Evolutionary conservation across 2,329 filamentous ascomycete species (phyloP).

Genomic region (Fusarium sterilihyphosum): DNA sequence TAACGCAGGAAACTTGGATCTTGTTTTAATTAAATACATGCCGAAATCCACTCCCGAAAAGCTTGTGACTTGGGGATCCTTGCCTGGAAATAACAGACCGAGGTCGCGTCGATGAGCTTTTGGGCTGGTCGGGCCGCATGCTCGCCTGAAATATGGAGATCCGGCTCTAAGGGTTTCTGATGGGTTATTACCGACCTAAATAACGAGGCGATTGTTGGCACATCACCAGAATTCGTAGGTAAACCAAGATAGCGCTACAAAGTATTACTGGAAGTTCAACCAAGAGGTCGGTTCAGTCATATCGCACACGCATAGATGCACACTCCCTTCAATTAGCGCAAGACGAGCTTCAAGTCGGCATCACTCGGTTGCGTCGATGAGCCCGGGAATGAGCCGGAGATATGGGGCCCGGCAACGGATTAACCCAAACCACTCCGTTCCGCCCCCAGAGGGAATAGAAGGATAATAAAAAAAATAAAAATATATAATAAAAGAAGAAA

Average conservation of each 20-base stretch:
- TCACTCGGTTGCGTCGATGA: not conserved
- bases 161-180: rapidly evolving
- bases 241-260: not conserved
- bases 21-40: slow-evolving; percentile 13
- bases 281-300: rapidly evolving
- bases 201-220: no score
- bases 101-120: not conserved
- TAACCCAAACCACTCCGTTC: not conserved
- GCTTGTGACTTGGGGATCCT: slow-evolving; percentile 8
- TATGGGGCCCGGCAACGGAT: not conserved
- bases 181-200: not conserved
- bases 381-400: rapidly evolving
- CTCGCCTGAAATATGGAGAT: not conserved
- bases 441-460: no score
- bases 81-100: not conserved
- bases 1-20: slow-evolving; percentile 1
- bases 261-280: not conserved
- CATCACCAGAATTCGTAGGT: not conserved
- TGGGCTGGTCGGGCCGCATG: not conserved
- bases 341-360: not conserved
- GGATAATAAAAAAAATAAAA: no score
- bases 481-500: no score
- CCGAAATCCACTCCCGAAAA: not conserved
- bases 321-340: not conserved
- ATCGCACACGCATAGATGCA: rapidly evolving